phyloP scores from a whole-genome alignment of 345 rosid species.

The Citrus sinensis region DNA sequence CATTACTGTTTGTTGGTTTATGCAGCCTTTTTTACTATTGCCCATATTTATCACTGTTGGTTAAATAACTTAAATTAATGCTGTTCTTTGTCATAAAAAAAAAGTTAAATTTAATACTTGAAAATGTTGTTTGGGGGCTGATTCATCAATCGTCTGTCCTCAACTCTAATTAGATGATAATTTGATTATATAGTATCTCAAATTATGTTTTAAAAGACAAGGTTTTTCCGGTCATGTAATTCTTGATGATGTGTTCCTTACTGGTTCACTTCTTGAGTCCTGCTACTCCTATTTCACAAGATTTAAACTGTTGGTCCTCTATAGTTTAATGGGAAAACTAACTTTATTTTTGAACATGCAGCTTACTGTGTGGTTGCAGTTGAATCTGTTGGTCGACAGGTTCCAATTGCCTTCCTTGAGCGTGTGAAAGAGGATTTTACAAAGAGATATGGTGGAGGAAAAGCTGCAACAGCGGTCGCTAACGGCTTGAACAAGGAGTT shows the following conservation, averaged over 20 bases:
- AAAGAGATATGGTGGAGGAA: slow-evolving; percentile 51
- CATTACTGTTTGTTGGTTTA: background rate
- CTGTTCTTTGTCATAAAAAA: background rate
- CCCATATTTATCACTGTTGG: background rate
- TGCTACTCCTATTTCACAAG: background rate
- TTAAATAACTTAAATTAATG: background rate
- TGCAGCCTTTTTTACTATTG: too few species aligned
- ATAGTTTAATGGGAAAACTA: background rate
- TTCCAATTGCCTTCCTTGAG: slow-evolving; percentile 64
- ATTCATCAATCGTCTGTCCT: background rate
- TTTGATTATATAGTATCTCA: background rate
- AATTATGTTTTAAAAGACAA: background rate
- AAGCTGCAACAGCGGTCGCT: slow-evolving; percentile 49
- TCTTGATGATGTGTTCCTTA: background rate
- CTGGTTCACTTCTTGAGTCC: background rate
- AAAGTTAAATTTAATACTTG: background rate
- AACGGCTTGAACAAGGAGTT: slow-evolving; percentile 52
- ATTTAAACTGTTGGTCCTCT: background rate
- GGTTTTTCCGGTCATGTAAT: background rate
- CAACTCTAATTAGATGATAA: background rate
- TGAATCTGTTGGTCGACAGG: slow-evolving; percentile 53
- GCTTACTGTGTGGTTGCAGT: slow-evolving; percentile 69
- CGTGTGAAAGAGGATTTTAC: slow-evolving; percentile 53
- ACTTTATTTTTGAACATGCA: slow-evolving; percentile 25
- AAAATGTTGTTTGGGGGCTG: background rate